These are phyloP conservation scores for Candida sonorensis DNA, from an alignment of 805 yeast species.

Conservation along the genomic window DNA sequence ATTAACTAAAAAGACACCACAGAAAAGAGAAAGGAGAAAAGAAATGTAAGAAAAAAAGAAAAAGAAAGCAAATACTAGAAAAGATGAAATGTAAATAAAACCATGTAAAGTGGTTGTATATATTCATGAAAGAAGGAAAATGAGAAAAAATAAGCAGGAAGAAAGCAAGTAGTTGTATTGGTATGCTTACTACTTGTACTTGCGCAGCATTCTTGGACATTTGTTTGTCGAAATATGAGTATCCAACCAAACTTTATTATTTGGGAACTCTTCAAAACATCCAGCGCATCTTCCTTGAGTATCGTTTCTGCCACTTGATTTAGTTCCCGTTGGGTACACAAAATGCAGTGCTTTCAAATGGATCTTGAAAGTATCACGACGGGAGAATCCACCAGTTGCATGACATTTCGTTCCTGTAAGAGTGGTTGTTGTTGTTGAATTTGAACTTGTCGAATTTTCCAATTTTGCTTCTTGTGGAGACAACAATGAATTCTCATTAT, in stretches of 20 bases:
- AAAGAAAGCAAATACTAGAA: too few relatives aligned
- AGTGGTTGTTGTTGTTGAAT: constrained; percentile 2
- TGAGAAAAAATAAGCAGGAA: too few relatives aligned
- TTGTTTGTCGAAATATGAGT: constrained; percentile 43
- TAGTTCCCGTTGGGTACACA: constrained; percentile 49
- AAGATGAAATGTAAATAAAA: too few relatives aligned
- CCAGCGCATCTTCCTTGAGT: constrained; percentile 47
- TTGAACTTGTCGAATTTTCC: constrained; percentile 9
- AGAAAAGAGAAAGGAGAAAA: too few relatives aligned
- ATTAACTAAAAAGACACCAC: too few relatives aligned
- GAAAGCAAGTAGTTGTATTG: too few relatives aligned
- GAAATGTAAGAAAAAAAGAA: too few relatives aligned
- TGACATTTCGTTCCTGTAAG: constrained; percentile 36
- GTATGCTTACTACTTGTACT: constrained; percentile 20
- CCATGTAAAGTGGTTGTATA: background rate
- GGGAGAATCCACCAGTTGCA: constrained; percentile 51
- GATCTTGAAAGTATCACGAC: constrained; percentile 54
- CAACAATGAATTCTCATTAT: too few relatives aligned
- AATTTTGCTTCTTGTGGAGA: too few relatives aligned
- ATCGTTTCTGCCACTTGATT: constrained; percentile 35
- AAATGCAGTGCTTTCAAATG: constrained; percentile 53
- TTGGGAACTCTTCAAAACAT: constrained; percentile 43
- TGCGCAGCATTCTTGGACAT: constrained; percentile 30
- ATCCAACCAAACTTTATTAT: constrained; percentile 46
- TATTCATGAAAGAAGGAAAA: too few relatives aligned